phyloP scores from a whole-genome alignment of 148 eudicot species.

The Pharnaceum exiguum region DNA sequence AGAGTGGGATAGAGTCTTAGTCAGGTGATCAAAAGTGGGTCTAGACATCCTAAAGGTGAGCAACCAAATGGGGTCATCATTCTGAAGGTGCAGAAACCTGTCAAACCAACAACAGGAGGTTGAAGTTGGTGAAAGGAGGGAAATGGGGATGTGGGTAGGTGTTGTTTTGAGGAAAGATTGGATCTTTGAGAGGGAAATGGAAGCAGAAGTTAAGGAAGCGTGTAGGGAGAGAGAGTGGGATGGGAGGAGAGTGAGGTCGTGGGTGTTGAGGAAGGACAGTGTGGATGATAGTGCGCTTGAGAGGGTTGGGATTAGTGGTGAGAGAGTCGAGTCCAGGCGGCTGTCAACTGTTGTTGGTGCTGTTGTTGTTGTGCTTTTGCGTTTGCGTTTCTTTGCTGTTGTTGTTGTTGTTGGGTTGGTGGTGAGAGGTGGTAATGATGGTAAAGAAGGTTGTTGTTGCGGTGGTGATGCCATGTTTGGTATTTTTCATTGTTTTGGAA shows the following conservation, averaged over 20 bases:
- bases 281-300: slow-evolving; percentile 51
- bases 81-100: slow-evolving; percentile 34
- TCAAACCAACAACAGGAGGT: slow-evolving; percentile 51
- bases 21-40: slow-evolving; percentile 55
- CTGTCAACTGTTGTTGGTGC: too few relatives aligned
- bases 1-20: slow-evolving; percentile 34
- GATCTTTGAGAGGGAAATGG: slow-evolving; percentile 32
- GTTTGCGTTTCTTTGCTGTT: too few relatives aligned
- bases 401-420: too few relatives aligned
- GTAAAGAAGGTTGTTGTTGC: too few relatives aligned
- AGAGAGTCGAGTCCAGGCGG: too few relatives aligned
- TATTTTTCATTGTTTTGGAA: slow-evolving; percentile 10
- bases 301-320: slow-evolving; percentile 32
- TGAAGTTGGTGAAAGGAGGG: slow-evolving; percentile 1
- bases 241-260: slow-evolving; percentile 67
- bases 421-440: too few relatives aligned
- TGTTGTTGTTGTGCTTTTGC: too few relatives aligned
- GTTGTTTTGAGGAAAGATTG: slow-evolving; percentile 21
- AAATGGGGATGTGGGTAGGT: slow-evolving; percentile 18
- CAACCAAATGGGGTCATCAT: slow-evolving; percentile 45
- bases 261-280: slow-evolving; percentile 45
- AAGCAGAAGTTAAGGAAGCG: slow-evolving; percentile 45
- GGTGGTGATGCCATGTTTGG: slow-evolving; percentile 13
- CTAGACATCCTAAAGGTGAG: slow-evolving; percentile 63
- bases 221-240: slow-evolving; percentile 59